Evolutionary conservation across 371 early-diverging fungal genomes (phyloP).

Genomic region (Apophysomyces sp.): DNA sequence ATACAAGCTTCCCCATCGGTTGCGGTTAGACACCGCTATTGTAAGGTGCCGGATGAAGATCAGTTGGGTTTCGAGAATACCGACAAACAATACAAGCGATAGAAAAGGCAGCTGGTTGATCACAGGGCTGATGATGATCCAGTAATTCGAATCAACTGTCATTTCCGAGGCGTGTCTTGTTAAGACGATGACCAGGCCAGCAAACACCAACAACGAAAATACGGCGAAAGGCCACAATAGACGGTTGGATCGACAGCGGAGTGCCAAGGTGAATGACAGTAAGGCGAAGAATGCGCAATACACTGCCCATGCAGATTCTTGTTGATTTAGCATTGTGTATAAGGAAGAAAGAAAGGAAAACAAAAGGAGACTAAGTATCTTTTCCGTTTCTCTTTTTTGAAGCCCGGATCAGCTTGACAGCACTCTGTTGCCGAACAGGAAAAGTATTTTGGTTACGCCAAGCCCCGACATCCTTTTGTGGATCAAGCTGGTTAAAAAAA

Average conservation of each 20-base stretch:
- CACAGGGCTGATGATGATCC: slow-evolving; percentile 18
- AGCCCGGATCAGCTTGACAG: too few relatives aligned
- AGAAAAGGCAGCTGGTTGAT: slow-evolving; percentile 22
- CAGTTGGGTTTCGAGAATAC: slow-evolving; percentile 23
- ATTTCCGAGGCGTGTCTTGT: slow-evolving; percentile 3
- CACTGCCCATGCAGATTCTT: slow-evolving; percentile 32
- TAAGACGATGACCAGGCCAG: slow-evolving; percentile 10
- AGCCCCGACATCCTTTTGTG: too few relatives aligned
- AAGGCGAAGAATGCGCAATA: slow-evolving; percentile 24
- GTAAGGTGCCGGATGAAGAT: slow-evolving; percentile 21
- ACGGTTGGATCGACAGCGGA: slow-evolving; percentile 20
- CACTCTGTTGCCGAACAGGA: too few relatives aligned
- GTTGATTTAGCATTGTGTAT: slow-evolving; percentile 20
- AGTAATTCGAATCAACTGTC: slow-evolving; percentile 5
- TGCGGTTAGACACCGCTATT: slow-evolving; percentile 16
- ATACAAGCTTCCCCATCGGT: slow-evolving; percentile 23
- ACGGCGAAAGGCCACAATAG: slow-evolving; percentile 27
- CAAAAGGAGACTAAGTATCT: neutral
- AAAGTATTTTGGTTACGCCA: too few relatives aligned
- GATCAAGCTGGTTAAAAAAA: too few relatives aligned
- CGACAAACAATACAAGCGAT: slow-evolving; percentile 27
- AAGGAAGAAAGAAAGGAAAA: neutral
- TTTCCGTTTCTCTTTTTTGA: too few relatives aligned
- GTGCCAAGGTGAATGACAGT: slow-evolving; percentile 9
- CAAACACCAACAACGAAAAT: slow-evolving; percentile 7